Evolutionary conservation across 768 basidiomycete genomes (phyloP), one percentile per base, ranked within the genome.

Genomic region (Stropharia rugosoannulata): DNA sequence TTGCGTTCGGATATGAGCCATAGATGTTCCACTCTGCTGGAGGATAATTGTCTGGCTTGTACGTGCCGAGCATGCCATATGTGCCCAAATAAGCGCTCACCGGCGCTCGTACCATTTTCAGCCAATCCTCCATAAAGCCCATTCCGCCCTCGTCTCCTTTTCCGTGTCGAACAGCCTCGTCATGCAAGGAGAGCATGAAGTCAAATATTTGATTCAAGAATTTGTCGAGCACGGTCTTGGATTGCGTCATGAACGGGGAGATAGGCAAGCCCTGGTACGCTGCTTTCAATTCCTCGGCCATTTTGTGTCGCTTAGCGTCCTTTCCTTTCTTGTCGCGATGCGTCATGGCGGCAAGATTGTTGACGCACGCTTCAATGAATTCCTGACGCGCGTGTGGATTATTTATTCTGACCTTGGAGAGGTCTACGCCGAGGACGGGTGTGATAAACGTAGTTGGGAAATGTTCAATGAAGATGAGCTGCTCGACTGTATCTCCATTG

Each of bases 371-470:
- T 32, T 43, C 35, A 19, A 37, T 25, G 5, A 32, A 32, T 32
- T 32, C 29, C 9, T 7, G 29, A 32, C 29, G 29, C 9, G 29
- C 29, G 29, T 4, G 29, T 10, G 29, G 29, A 10, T 32, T 4
- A 32, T 7, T 32, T 7, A 32, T 32, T 32, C 6, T 42, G 25
- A 37, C 36, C 38, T 42, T 9, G 10, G 43, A 44, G 43, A 44
- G 18, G 43, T 44, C 43, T 9, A 44, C 43, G n/a, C 43, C 43
- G 12, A 44, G 43, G 12, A 27, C 18, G 7, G 53, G 35, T 27
- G 36, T 19, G 37, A 45, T 54, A 42, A 46, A 54, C 12, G 43
- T 43, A 12, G 43, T 54, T 27, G 53, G 53, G 43, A 54, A 54
- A 45, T 54, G 53, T 13, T 47, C 53, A 22, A 54, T 46, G 29